phyloP scores from a whole-genome alignment of 1,139 yeast species.

The Wickerhamomyces sp. region DNA sequence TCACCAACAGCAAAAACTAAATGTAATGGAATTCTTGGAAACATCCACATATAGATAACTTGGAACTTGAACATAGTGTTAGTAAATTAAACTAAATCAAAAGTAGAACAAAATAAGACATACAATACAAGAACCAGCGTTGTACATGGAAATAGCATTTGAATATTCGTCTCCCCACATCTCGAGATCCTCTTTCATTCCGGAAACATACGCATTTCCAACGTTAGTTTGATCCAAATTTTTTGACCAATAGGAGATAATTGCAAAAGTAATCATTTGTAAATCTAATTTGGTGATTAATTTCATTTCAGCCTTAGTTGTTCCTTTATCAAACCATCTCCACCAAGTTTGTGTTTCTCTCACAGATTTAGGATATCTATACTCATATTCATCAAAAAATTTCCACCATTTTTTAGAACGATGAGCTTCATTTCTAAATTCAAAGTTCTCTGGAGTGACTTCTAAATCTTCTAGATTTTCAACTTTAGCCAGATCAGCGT shows the following conservation, averaged over 20 bases:
- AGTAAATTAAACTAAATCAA: too few species aligned
- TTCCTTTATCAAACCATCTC: slow-evolving; percentile 59
- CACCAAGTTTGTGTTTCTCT: slow-evolving; percentile 48
- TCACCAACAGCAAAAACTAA: slow-evolving; percentile 11
- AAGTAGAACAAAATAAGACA: too few species aligned
- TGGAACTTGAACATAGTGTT: too few species aligned
- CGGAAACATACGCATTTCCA: slow-evolving; percentile 60
- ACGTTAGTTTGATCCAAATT: slow-evolving; percentile 27
- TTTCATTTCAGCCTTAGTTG: slow-evolving; percentile 45
- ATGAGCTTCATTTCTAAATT: slow-evolving; percentile 58
- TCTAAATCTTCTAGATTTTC: not conserved
- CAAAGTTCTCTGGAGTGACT: slow-evolving; percentile 22
- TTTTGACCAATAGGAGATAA: slow-evolving; percentile 54
- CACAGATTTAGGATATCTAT: slow-evolving; percentile 38
- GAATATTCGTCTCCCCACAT: slow-evolving; percentile 56
- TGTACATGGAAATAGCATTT: slow-evolving; percentile 1
- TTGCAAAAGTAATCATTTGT: slow-evolving; percentile 31
- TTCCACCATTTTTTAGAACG: slow-evolving; percentile 51
- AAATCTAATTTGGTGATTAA: slow-evolving; percentile 56
- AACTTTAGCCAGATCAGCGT: not conserved
- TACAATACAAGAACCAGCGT: slow-evolving; percentile 2
- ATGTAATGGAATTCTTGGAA: slow-evolving; percentile 12
- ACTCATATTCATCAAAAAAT: slow-evolving; percentile 59
- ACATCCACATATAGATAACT: slow-evolving; percentile 12
- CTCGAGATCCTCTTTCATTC: slow-evolving; percentile 51